These are phyloP conservation scores for Aspergillus fumigatus DNA, from an alignment of 2,329 filamentous ascomycete species.

Conservation along the genomic window DNA sequence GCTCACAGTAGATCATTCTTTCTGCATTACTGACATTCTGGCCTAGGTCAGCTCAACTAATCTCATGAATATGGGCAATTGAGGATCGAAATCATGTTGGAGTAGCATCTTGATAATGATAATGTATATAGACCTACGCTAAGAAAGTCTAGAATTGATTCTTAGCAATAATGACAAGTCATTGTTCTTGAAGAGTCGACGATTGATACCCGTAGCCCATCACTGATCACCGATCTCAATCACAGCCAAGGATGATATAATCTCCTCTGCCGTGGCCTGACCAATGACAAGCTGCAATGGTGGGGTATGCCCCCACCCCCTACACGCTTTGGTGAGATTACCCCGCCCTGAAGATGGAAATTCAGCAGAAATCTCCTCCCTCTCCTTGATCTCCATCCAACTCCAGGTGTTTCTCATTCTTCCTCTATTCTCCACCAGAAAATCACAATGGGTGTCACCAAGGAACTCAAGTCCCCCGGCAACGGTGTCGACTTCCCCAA, in stretches of 20 bases:
- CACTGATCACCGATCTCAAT: background rate
- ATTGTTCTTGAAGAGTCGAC: background rate
- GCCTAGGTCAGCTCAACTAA: background rate
- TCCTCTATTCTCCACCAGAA: background rate
- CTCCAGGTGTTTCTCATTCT: background rate
- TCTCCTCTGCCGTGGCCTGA: background rate
- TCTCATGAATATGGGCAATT: background rate
- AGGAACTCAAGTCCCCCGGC: conserved; percentile 60
- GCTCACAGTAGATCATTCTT: background rate
- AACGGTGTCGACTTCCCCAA: conserved; percentile 56
- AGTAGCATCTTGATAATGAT: background rate
- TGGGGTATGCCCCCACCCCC: background rate
- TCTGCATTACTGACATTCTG: background rate
- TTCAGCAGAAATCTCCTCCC: background rate
- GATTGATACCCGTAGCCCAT: too few relatives aligned
- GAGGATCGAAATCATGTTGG: background rate
- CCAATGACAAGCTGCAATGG: background rate
- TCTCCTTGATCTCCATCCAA: background rate
- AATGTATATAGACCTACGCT: background rate
- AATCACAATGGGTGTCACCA: conserved; percentile 65
- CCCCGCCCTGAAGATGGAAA: background rate
- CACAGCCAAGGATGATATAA: background rate
- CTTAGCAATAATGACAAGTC: background rate
- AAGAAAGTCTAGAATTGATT: too few relatives aligned
- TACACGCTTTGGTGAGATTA: background rate